Conservation (phyloP, 2,329 filamentous ascomycete species). For the Thyridium curvatum region DNA sequence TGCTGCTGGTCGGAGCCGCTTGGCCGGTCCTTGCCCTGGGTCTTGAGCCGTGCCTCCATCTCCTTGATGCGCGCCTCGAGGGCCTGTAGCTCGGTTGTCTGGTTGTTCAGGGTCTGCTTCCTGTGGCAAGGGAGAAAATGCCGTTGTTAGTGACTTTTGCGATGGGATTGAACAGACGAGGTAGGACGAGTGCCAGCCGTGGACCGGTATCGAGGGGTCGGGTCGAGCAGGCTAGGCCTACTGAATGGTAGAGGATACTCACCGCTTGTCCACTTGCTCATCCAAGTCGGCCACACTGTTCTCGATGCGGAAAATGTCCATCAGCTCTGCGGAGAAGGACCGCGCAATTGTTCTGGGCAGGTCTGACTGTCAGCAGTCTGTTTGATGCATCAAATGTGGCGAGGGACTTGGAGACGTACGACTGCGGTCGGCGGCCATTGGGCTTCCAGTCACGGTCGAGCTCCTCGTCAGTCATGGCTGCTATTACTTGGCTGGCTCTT, state of each 20-base stretch:
- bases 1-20: constrained; percentile 4
- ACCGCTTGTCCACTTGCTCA: constrained; percentile 77
- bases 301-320: constrained; percentile 85
- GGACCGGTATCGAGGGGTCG: too few species aligned
- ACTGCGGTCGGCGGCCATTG: constrained; percentile 71
- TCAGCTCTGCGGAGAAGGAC: constrained; percentile 79
- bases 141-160: background rate
- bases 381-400: constrained; percentile 24
- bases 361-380: constrained; percentile 4
- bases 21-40: constrained; percentile 12
- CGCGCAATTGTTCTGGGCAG: constrained; percentile 70
- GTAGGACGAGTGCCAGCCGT: constrained; percentile 2
- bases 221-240: background rate
- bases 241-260: constrained; percentile 26
- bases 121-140: constrained; percentile 38
- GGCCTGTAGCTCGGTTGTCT: constrained; percentile 74
- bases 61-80: constrained; percentile 79
- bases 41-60: constrained; percentile 71
- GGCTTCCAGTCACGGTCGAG: constrained; percentile 77
- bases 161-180: background rate
- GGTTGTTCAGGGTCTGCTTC: constrained; percentile 70
- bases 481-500: constrained; percentile 12
- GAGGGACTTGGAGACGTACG: constrained; percentile 63
- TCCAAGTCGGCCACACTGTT: constrained; percentile 68
- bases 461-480: constrained; percentile 54